These are phyloP conservation scores for Trypanosoma cruzi DNA, from an alignment of 208 protist genomes.

Conservation along the genomic window DNA sequence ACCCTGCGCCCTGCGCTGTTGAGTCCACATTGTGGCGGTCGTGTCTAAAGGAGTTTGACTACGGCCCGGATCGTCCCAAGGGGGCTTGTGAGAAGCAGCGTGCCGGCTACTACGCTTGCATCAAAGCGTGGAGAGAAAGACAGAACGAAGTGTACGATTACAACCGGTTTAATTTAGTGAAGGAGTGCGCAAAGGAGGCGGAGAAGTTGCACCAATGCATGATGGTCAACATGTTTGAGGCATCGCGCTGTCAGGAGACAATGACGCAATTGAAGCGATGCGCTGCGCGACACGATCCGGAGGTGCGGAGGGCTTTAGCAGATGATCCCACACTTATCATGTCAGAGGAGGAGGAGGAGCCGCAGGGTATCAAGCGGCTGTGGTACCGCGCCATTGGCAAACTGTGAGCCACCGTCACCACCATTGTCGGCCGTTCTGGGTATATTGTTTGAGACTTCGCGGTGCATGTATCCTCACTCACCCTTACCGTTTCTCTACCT, in stretches of 20 bases:
- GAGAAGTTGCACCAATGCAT: conserved; percentile 89
- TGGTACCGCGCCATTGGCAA: conserved; percentile 89
- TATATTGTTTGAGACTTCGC: background rate
- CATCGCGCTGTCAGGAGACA: conserved; percentile 60
- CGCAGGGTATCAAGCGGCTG: conserved; percentile 54
- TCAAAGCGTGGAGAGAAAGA: conserved; percentile 67
- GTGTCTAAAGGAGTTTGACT: conserved; percentile 88
- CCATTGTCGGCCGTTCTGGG: background rate
- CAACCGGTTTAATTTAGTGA: conserved; percentile 59
- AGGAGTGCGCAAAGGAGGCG: conserved; percentile 63
- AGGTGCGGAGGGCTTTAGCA: conserved; percentile 49
- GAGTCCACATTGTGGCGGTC: conserved; percentile 79
- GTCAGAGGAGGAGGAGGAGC: conserved; percentile 45
- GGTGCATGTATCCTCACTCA: background rate
- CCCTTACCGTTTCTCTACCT: background rate
- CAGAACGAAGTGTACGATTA: conserved; percentile 50
- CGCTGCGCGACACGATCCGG: conserved; percentile 50
- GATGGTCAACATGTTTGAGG: conserved; percentile 92
- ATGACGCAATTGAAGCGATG: conserved; percentile 85
- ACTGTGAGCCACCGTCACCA: conserved; percentile 35
- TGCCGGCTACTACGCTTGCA: conserved; percentile 71
- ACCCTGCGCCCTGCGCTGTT: conserved; percentile 63
- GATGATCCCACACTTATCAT: conserved; percentile 57
- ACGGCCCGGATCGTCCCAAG: conserved; percentile 69
- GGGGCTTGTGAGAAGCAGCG: conserved; percentile 78